phyloP scores from a whole-genome alignment of 169 alveolate genomes.

The Cryptosporidium viatorum region DNA sequence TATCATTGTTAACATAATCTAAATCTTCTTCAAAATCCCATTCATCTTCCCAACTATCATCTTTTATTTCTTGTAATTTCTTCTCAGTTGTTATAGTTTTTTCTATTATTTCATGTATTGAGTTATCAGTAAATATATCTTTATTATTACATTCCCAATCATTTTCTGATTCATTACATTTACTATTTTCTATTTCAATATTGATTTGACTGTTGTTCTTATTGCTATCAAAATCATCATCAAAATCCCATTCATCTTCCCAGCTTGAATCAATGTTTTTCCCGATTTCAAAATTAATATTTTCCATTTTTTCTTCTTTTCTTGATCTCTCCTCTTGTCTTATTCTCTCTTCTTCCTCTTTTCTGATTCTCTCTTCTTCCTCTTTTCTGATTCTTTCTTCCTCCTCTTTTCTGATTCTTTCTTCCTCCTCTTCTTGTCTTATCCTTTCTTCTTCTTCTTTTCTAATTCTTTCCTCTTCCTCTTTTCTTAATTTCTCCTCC shows the following conservation, averaged over 20 bases:
- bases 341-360: neutral
- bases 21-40: neutral
- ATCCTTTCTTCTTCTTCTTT: neutral
- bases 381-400: neutral
- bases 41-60: constrained; percentile 10
- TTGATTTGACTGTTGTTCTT: neutral
- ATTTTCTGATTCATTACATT: constrained; percentile 6
- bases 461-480: neutral
- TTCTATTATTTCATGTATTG: neutral
- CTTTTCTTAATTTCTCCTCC: neutral
- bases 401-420: neutral
- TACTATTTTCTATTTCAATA: neutral
- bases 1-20: neutral
- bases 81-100: neutral
- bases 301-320: neutral
- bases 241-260: constrained; percentile 48
- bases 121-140: neutral
- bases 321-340: neutral
- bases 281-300: neutral
- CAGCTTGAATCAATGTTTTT: neutral
- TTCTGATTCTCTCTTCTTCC: neutral
- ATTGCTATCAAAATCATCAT: neutral
- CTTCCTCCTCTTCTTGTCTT: neutral
- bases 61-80: neutral
- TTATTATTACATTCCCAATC: neutral